Percentiles rank a stretch among this genome's conserved stretches.
Conservation (phyloP, 2,329 filamentous ascomycete species). For the Phyllosticta citrichinensis region DNA sequence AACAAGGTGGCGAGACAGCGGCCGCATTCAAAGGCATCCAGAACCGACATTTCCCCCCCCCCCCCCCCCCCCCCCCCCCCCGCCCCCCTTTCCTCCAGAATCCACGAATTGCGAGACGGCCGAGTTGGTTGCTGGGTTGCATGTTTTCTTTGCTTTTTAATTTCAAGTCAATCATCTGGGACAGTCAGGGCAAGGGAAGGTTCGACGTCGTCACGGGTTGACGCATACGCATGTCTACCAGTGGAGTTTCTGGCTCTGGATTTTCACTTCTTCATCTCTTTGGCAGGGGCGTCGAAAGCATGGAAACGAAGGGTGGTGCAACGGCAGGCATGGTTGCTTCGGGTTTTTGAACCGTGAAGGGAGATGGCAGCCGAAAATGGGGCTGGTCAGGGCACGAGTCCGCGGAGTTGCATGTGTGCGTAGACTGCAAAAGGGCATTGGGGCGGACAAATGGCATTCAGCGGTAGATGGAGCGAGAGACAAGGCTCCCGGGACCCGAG, state of each 20-base stretch:
- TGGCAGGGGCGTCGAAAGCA: neutral
- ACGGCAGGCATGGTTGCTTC: neutral
- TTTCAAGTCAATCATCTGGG: neutral
- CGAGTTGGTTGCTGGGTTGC: neutral
- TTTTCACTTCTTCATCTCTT: neutral
- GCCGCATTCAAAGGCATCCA: too few relatives aligned
- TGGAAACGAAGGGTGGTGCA: neutral
- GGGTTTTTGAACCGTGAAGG: neutral
- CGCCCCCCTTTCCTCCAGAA: too few relatives aligned
- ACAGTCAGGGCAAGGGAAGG: neutral
- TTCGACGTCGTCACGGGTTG: neutral
- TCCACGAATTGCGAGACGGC: neutral
- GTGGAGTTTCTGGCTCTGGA: neutral
- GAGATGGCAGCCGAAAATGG: neutral
- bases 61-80: too few relatives aligned
- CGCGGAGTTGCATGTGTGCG: neutral
- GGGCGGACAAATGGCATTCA: neutral
- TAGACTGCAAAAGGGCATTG: neutral
- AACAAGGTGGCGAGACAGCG: too few relatives aligned
- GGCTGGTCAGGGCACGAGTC: neutral
- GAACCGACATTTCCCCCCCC: too few relatives aligned
- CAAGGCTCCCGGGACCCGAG: too few relatives aligned
- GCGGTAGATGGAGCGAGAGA: neutral
- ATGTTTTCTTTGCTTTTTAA: neutral
- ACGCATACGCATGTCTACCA: neutral